Base-by-base conservation (phyloP, 257 asterid genomes). In the Scutellaria minor region DNA sequence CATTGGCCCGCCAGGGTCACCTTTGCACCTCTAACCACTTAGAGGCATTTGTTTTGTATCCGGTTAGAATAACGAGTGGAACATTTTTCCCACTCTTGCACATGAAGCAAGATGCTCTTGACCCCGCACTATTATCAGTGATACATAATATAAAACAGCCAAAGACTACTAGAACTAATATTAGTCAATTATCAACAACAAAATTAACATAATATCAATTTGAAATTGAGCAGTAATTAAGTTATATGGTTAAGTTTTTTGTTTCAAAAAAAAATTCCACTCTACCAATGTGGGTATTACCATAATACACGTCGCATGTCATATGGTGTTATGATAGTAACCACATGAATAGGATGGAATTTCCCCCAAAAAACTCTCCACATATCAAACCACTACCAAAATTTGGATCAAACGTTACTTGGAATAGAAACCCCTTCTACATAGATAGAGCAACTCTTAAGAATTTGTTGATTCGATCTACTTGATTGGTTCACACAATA, bases 361-460 rank as follows among this genome's bases (percentile, higher is more conserved):
- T 31, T 31, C 37, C 37, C 37, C 37, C 35, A 51, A n/a, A 13
- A 46, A 15, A n/a, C 22, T 31, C 37, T 22, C n/a, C 22, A 50
- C 40, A 39, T 51, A 15, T 31, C 18, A 68, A 53, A 68, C 18
- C 64, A 15, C 15, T 53, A 52, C 64, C 73, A 37, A 10, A 20
- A 11, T 39, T 3, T 52, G 15, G 41, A 41, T 48, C 9, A 46
- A 15, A 51, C 22, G 31, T 20, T n/a, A 71, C 37, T 46, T 39
- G 24, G 13, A 42, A 51, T 20, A 48, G 54, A 54, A 70, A 42
- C 42, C 35, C 27, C 46, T 53, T 67, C 68, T 64, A 55, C 58
- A 41, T 20, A 7, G 22, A 53, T 7, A 9, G 12, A 41, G 10
- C 48, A 57, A 66, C 35, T 37, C 64, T 18, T 40, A 14, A 44